Percentiles rank a stretch among this genome's conserved stretches.
phyloP scores from a whole-genome alignment of 495 filamentous ascomycete genomes.

The Margaritispora aquatica region DNA sequence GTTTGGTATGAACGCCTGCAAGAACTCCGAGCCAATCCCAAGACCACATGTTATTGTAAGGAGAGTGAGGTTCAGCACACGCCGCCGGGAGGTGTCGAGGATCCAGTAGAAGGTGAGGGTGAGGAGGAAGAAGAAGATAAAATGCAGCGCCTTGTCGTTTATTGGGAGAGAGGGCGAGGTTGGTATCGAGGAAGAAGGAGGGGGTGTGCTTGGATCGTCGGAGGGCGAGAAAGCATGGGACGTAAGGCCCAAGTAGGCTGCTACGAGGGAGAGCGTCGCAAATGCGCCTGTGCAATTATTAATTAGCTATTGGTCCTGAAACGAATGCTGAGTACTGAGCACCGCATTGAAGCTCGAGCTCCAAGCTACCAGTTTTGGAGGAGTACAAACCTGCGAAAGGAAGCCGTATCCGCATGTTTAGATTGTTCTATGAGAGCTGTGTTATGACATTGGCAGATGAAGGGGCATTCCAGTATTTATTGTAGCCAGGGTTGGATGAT shows the following conservation, averaged over 20 bases:
- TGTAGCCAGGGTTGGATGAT: background rate
- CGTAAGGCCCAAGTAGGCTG: slow-evolving; percentile 72
- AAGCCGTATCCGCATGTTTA: slow-evolving; percentile 61
- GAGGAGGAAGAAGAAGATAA: slow-evolving; percentile 82
- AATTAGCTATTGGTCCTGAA: background rate
- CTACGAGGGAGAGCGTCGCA: slow-evolving; percentile 62
- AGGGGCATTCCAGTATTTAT: background rate
- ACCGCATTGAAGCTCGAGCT: background rate
- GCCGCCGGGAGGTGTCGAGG: slow-evolving; percentile 69
- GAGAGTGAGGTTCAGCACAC: background rate
- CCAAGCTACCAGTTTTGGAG: background rate
- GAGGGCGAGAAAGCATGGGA: slow-evolving; percentile 19
- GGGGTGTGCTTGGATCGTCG: slow-evolving; percentile 19
- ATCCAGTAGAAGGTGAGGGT: slow-evolving; percentile 95
- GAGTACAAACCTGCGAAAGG: slow-evolving; percentile 61
- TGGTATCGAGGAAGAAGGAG: slow-evolving; percentile 67
- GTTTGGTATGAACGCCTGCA: slow-evolving; percentile 78
- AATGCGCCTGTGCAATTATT: slow-evolving; percentile 55
- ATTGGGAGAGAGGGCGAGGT: slow-evolving; percentile 62
- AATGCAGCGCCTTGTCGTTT: slow-evolving; percentile 89
- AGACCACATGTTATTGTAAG: slow-evolving; percentile 66
- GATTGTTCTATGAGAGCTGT: background rate
- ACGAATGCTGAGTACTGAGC: background rate
- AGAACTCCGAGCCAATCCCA: slow-evolving; percentile 77
- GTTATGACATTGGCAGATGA: background rate